These are phyloP conservation scores for Penicillium ochrochloron DNA, from an alignment of 495 filamentous ascomycete genomes.

Conservation along the genomic window DNA sequence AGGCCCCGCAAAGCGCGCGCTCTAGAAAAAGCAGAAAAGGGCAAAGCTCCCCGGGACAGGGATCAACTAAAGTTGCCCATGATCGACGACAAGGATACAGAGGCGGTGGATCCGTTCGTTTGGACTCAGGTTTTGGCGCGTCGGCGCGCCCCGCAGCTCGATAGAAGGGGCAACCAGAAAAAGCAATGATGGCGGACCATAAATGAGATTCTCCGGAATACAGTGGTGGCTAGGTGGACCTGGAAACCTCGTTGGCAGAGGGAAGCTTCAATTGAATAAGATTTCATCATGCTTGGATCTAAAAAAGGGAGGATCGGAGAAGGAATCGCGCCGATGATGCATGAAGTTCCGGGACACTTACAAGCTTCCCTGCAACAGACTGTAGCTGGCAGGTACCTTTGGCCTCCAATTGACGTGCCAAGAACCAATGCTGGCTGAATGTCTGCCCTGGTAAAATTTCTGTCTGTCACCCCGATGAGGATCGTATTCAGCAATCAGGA, in stretches of 20 bases:
- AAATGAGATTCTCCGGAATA: conserved; percentile 12
- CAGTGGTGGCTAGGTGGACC: not conserved
- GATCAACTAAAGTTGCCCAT: conserved; percentile 23
- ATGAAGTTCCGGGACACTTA: conserved; percentile 26
- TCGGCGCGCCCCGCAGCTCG: conserved; percentile 28
- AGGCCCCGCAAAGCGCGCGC: conserved; percentile 21
- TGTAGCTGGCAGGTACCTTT: not conserved
- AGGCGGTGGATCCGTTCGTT: conserved; percentile 18
- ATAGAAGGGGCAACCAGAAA: conserved; percentile 29
- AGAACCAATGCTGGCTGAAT: not conserved
- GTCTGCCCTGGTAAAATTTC: not conserved
- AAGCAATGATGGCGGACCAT: conserved; percentile 25
- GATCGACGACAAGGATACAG: conserved; percentile 31
- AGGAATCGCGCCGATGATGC: conserved; percentile 18
- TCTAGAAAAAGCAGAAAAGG: conserved; percentile 18
- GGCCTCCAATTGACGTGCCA: not conserved
- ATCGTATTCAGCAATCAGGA: not conserved
- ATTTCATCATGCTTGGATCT: conserved; percentile 12
- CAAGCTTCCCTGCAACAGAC: conserved; percentile 3
- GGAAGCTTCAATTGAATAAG: not conserved
- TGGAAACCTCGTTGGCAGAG: conserved; percentile 11
- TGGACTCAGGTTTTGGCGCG: conserved; percentile 23
- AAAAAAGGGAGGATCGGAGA: conserved; percentile 15
- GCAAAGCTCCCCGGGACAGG: conserved; percentile 5
- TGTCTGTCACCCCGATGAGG: not conserved